Conservation (phyloP, 2,329 filamentous ascomycete genomes). For the Epichloe sibirici region DNA sequence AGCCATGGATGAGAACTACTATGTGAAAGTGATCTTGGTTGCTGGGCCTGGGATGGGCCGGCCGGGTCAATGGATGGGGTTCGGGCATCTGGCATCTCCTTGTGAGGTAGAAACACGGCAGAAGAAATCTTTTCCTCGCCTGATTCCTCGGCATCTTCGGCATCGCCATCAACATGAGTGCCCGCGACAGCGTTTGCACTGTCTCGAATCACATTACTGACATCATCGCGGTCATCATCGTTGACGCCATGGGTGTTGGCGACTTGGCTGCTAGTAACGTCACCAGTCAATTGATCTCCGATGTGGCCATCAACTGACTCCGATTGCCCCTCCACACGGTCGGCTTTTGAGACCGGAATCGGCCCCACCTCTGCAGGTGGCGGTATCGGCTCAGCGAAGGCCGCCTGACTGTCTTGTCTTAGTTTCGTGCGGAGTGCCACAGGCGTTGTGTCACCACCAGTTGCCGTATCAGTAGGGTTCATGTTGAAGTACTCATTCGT, state of each 20-base stretch:
- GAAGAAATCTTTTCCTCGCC: constrained; percentile 82
- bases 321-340: constrained; percentile 20
- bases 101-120: constrained; percentile 70
- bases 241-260: not conserved
- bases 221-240: constrained; percentile 11
- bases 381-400: constrained; percentile 10
- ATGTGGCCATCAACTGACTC: constrained; percentile 26
- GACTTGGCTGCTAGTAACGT: no score
- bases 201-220: constrained; percentile 11
- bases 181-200: not conserved
- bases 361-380: constrained; percentile 14
- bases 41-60: constrained; percentile 33
- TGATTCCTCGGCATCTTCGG: constrained; percentile 42
- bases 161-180: constrained; percentile 9
- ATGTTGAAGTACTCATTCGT: constrained; percentile 11
- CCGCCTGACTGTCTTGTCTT: constrained; percentile 12
- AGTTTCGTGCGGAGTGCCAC: constrained; percentile 8
- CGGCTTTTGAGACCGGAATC: constrained; percentile 12
- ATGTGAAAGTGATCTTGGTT: constrained; percentile 29
- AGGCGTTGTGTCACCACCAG: constrained; percentile 5
- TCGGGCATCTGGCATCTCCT: constrained; percentile 33
- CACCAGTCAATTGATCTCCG: constrained; percentile 22
- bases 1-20: constrained; percentile 38
- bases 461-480: constrained; percentile 1
- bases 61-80: constrained; percentile 17